Evolutionary conservation across 768 basidiomycete genomes (phyloP).

Genomic region (Xanthoconium stramineum): DNA sequence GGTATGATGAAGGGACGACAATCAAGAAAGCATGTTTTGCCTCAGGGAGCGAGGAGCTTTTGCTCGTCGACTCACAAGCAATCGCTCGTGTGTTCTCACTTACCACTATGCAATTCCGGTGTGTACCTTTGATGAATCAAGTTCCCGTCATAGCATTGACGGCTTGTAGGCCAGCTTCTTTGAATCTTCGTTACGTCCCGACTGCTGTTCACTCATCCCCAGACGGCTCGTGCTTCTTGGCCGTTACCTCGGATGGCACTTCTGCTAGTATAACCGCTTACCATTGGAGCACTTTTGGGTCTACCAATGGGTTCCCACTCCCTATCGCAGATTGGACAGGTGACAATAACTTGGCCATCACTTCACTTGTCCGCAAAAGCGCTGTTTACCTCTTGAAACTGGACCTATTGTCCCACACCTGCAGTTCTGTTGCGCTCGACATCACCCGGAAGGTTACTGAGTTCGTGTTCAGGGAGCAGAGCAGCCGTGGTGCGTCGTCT

Average conservation of each 20-base stretch:
- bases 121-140: neutral
- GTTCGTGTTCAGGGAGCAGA: constrained; percentile 52
- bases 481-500: constrained; percentile 17
- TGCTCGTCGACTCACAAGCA: constrained; percentile 44
- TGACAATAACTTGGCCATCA: constrained; percentile 33
- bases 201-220: constrained; percentile 42
- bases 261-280: constrained; percentile 35
- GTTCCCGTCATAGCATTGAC: neutral
- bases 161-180: constrained; percentile 40
- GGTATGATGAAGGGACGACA: constrained; percentile 41
- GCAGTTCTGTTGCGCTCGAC: constrained; percentile 46
- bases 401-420: constrained; percentile 29
- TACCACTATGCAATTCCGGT: constrained; percentile 55
- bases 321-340: constrained; percentile 29
- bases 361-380: constrained; percentile 43
- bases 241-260: constrained; percentile 23
- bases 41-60: constrained; percentile 49
- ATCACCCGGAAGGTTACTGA: constrained; percentile 57
- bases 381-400: constrained; percentile 44
- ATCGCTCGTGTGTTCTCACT: constrained; percentile 52
- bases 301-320: constrained; percentile 41
- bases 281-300: constrained; percentile 61
- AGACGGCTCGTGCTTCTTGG: constrained; percentile 53
- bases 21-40: constrained; percentile 45
- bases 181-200: constrained; percentile 38